Conservation (phyloP, 2,329 filamentous ascomycete genomes). For the Ophiostoma angusticollis region DNA sequence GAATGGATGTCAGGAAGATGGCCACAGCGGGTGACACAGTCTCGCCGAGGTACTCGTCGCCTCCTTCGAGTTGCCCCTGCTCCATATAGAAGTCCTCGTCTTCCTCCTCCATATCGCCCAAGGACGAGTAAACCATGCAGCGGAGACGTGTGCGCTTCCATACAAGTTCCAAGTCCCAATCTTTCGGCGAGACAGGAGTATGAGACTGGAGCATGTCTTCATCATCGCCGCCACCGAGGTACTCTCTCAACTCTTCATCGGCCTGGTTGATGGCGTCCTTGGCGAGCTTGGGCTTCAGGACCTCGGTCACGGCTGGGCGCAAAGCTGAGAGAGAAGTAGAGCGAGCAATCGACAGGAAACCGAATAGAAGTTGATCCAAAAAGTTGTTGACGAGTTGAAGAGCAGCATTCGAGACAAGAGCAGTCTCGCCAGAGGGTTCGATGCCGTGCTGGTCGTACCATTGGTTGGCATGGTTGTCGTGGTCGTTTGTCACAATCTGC, state of each 20-base stretch:
- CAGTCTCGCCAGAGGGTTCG: slow-evolving; percentile 52
- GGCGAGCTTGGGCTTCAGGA: slow-evolving; percentile 80
- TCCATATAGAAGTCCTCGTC: slow-evolving; percentile 86
- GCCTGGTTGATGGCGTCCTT: slow-evolving; percentile 40
- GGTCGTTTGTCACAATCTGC: slow-evolving; percentile 81
- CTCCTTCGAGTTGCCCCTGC: slow-evolving; percentile 56
- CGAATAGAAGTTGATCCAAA: slow-evolving; percentile 85
- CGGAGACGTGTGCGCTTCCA: slow-evolving; percentile 89
- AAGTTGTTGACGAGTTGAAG: slow-evolving; percentile 78
- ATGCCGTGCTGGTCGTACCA: slow-evolving; percentile 58
- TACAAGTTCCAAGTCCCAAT: slow-evolving; percentile 82
- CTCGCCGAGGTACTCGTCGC: slow-evolving; percentile 46
- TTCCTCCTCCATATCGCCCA: slow-evolving; percentile 95
- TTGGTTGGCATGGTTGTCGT: slow-evolving; percentile 59
- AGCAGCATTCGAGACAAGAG: slow-evolving; percentile 59
- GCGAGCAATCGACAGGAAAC: slow-evolving; percentile 67
- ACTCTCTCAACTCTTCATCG: slow-evolving; percentile 53
- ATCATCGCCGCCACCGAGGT: slow-evolving; percentile 66
- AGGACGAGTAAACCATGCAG: slow-evolving; percentile 95
- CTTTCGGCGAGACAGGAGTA: slow-evolving; percentile 36
- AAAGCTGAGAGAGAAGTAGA: slow-evolving; percentile 65
- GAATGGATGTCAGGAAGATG: slow-evolving; percentile 88
- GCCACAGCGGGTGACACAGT: slow-evolving; percentile 80
- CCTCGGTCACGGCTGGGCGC: slow-evolving; percentile 70
- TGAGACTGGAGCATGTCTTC: slow-evolving; percentile 53